Base-by-base conservation (phyloP, 805 yeast genomes). In the Naumovozyma dairenensis region DNA sequence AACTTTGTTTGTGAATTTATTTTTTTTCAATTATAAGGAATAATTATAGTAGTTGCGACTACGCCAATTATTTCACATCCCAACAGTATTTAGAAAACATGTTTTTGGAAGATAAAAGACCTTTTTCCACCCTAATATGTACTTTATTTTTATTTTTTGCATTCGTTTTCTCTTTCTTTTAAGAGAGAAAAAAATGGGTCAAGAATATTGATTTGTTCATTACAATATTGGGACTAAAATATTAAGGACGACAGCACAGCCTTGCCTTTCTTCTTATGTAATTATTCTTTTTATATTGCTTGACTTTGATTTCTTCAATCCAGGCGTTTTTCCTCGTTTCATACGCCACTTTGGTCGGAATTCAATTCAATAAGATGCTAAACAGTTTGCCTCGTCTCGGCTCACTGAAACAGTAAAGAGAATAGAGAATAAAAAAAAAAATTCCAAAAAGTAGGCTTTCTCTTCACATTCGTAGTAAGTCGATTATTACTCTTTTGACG, bases 71-170 rank as follows among this genome's bases (percentile, higher is more conserved):
- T 35, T 49, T 49, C 50, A 42, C 32, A 48, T 4, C 56, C 53
- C 53, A 33, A 49, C 49, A 38, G 50, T 45, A 38, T 34, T 33
- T 35, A 40, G 54, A 56, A 54, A 57, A 57, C 61, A 56, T 42
- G 60, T 53, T 49, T 46, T 47, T 54, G 62, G 60, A 33, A 57
- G 25, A 57, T 25, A 14, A 46, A 52, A 20, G 10, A 20, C 18
- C 14, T 28, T 45, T 45, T 56, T 57, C 61, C 60, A 57, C 62
- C 62, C 62, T 38, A 46, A 45, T 48, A 44, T 52, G 51, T 43
- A 49, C 33, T 34, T 30, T 25, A 26, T 21, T 29, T 29, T 28
- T 14, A 25, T 8, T 28, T 36, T 16, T 17, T 16, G 16, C 24
- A 12, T 17, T 29, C 15, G 28, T 20, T 34, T 25, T 44, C n/a